These are phyloP conservation scores for Tulasnella sp. DNA, from an alignment of 768 basidiomycete genomes.

Conservation along the genomic window DNA sequence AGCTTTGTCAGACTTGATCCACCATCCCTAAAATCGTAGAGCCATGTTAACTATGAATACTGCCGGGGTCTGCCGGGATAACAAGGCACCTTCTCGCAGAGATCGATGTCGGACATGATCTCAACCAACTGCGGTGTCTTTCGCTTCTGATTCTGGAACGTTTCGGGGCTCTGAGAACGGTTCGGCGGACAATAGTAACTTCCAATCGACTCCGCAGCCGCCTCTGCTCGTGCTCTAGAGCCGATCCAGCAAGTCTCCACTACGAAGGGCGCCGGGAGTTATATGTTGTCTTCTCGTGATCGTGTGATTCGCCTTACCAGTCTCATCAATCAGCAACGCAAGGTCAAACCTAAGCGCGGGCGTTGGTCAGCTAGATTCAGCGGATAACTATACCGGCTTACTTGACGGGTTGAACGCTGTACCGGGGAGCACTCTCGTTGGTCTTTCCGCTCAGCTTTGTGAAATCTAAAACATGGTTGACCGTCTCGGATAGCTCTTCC, in stretches of 20 bases:
- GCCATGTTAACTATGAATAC: not conserved
- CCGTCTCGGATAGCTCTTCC: conserved; percentile 92
- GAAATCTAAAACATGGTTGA: conserved; percentile 95
- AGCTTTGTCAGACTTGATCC: conserved; percentile 81
- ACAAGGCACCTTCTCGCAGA: conserved; percentile 55
- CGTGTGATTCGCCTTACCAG: conserved; percentile 33
- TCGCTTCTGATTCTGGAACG: conserved; percentile 15
- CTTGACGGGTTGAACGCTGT: conserved; percentile 65
- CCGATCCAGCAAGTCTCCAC: conserved; percentile 95
- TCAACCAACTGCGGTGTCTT: conserved; percentile 52
- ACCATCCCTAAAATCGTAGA: conserved; percentile 62
- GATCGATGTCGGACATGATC: conserved; percentile 81
- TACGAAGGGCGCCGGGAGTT: conserved; percentile 31
- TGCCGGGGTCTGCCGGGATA: not conserved
- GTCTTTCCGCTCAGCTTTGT: conserved; percentile 88
- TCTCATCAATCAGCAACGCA: conserved; percentile 80
- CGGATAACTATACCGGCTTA: conserved; percentile 37
- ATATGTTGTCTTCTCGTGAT: not conserved
- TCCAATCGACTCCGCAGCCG: conserved; percentile 74
- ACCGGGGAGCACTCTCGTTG: conserved; percentile 72
- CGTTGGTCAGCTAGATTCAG: not conserved
- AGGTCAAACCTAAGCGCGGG: conserved; percentile 58
- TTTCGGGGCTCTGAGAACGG: conserved; percentile 36
- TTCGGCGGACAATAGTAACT: conserved; percentile 87
- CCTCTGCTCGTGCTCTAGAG: conserved; percentile 69